Evolutionary conservation across 2,329 filamentous ascomycete species (phyloP).

Genomic region (Alternaria sp.): DNA sequence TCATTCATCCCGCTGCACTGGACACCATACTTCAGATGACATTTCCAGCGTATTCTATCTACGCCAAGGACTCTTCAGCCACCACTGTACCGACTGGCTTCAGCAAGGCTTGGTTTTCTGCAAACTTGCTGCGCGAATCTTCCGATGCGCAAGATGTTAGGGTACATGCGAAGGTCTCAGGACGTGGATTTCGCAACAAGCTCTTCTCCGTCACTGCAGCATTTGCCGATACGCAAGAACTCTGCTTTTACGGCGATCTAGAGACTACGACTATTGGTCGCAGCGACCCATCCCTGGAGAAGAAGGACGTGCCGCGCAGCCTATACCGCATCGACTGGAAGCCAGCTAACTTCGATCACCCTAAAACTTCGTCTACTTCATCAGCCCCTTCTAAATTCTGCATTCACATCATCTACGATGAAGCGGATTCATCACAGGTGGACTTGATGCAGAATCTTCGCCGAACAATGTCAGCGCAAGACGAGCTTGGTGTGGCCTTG

Average conservation of each 20-base stretch:
- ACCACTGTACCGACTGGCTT: slow-evolving; percentile 20
- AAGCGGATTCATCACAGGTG: neutral
- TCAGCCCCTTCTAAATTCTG: neutral
- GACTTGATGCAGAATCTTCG: neutral
- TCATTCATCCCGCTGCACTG: slow-evolving; percentile 24
- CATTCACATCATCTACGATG: slow-evolving; percentile 12
- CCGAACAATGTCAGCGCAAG: neutral
- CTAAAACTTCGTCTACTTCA: neutral
- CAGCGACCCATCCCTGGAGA: neutral
- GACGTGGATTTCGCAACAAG: slow-evolving; percentile 19
- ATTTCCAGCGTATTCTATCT: slow-evolving; percentile 17
- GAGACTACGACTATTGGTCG: slow-evolving; percentile 19
- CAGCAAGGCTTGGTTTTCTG: slow-evolving; percentile 19
- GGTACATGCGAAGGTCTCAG: slow-evolving; percentile 13
- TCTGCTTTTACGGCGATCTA: slow-evolving; percentile 16
- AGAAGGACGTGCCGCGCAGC: neutral
- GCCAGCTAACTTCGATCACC: slow-evolving; percentile 1
- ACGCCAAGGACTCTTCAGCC: slow-evolving; percentile 4
- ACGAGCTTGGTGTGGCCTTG: neutral
- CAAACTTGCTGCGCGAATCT: neutral
- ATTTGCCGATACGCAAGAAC: neutral
- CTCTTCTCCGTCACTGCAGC: slow-evolving; percentile 13
- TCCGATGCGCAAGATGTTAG: neutral
- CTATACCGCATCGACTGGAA: slow-evolving; percentile 15
- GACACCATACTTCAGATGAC: slow-evolving; percentile 24